Conservation (phyloP, 176 grass and related monocot species). For the Pharus latifolius region DNA sequence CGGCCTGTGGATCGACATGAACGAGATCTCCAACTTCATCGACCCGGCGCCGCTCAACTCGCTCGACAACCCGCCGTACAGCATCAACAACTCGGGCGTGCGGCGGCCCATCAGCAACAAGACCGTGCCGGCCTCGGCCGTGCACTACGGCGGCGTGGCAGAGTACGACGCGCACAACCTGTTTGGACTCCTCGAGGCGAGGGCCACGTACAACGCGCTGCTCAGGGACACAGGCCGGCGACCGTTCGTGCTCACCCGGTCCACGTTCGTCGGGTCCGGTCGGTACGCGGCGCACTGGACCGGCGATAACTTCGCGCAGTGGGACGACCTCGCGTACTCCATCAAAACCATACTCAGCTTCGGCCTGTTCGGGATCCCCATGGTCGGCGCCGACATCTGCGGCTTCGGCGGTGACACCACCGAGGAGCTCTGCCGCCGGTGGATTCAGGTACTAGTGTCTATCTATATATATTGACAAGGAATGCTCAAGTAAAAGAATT, state of each 20-base stretch:
- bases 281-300: slow-evolving; percentile 77
- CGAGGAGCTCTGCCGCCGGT: slow-evolving; percentile 74
- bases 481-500: too few relatives aligned
- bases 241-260: slow-evolving; percentile 68
- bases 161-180: slow-evolving; percentile 92
- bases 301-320: slow-evolving; percentile 47
- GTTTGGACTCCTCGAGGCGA: slow-evolving; percentile 50
- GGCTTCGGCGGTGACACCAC: slow-evolving; percentile 59
- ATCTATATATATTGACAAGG: too few relatives aligned
- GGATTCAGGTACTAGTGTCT: slow-evolving; percentile 99
- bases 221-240: slow-evolving; percentile 46
- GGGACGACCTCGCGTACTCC: slow-evolving; percentile 60
- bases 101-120: slow-evolving; percentile 41
- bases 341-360: slow-evolving; percentile 70
- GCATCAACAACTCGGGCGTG: slow-evolving; percentile 62
- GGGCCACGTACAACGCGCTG: slow-evolving; percentile 50
- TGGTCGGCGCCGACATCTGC: slow-evolving; percentile 84
- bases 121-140: slow-evolving; percentile 53
- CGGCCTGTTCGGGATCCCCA: slow-evolving; percentile 75
- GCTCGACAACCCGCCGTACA: slow-evolving; percentile 70
- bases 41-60: slow-evolving; percentile 23
- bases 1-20: slow-evolving; percentile 95
- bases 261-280: slow-evolving; percentile 76
- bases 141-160: slow-evolving; percentile 48
- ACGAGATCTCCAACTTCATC: slow-evolving; percentile 76